A percentile compares a stretch with the other conserved stretches of the same genome.
These are phyloP conservation scores for Gossypium thurberi DNA, from an alignment of 345 rosid genomes.

Conservation along the genomic window DNA sequence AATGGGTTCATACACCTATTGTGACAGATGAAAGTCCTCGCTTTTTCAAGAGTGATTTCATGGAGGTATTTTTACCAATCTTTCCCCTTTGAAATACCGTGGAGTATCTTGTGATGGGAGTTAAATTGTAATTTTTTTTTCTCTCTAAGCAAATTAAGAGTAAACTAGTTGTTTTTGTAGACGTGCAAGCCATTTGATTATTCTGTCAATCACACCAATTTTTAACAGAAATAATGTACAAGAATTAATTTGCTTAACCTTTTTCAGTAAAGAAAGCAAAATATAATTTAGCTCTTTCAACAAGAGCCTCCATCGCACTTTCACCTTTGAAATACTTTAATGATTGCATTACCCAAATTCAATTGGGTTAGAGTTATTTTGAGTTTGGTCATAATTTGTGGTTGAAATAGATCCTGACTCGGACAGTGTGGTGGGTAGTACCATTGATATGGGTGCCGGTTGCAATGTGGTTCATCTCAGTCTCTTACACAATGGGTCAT, in stretches of 20 bases:
- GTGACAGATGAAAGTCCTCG: slow-evolving; percentile 88
- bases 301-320: rapidly evolving
- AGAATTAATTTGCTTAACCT: rapidly evolving
- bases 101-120: too few relatives aligned
- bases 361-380: too few relatives aligned
- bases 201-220: rapidly evolving
- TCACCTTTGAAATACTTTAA: too few relatives aligned
- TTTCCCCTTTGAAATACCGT: too few relatives aligned
- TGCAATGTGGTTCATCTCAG: slow-evolving; percentile 51
- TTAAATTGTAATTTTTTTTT: too few relatives aligned
- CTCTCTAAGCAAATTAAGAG: too few relatives aligned
- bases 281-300: too few relatives aligned
- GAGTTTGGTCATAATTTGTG: too few relatives aligned
- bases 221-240: too few relatives aligned
- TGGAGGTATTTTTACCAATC: slow-evolving; percentile 55
- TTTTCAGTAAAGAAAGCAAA: rapidly evolving
- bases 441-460: slow-evolving; percentile 35
- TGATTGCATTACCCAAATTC: too few relatives aligned
- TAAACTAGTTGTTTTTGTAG: too few relatives aligned
- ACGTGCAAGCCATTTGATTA: too few relatives aligned
- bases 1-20: slow-evolving; percentile 99
- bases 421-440: slow-evolving; percentile 94
- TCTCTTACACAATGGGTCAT: slow-evolving; percentile 63
- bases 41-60: slow-evolving; percentile 73
- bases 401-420: slow-evolving; percentile 68